phyloP scores from a whole-genome alignment of 2,329 filamentous ascomycete species.

The Aspergillus pseudotamarii region DNA sequence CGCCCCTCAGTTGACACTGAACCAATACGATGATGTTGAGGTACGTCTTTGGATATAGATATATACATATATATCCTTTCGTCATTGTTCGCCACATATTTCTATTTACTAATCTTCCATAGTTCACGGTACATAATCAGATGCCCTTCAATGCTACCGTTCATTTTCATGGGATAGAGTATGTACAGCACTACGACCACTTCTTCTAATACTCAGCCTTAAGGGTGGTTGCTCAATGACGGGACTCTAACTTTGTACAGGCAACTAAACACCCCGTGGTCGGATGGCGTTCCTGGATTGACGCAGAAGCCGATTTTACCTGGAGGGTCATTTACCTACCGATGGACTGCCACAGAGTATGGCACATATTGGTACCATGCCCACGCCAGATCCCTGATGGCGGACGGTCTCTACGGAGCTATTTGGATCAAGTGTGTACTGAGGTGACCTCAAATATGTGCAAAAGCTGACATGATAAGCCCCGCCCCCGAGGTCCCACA shows the following conservation, averaged over 20 bases:
- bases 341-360: conserved; percentile 57
- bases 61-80: background rate
- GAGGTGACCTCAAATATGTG: background rate
- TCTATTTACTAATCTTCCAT: background rate
- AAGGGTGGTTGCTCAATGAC: background rate
- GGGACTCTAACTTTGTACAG: conserved; percentile 23
- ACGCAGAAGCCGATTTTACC: conserved; percentile 57
- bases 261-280: conserved; percentile 57
- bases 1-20: conserved; percentile 30
- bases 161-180: conserved; percentile 46
- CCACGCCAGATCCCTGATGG: conserved; percentile 58
- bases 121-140: conserved; percentile 36
- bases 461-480: conserved; percentile 24
- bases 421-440: conserved; percentile 33
- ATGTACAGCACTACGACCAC: background rate
- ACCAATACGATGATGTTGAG: conserved; percentile 34
- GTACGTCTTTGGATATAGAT: conserved; percentile 14
- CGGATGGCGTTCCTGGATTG: conserved; percentile 62
- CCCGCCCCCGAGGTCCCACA: conserved; percentile 34
- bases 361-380: conserved; percentile 62
- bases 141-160: conserved; percentile 34
- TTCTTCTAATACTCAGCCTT: background rate
- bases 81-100: background rate
- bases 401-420: conserved; percentile 61
- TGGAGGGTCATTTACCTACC: conserved; percentile 53